Evolutionary conservation across 192 early-diverging fungal species (phyloP).

Genomic region (Coemansia sp.): DNA sequence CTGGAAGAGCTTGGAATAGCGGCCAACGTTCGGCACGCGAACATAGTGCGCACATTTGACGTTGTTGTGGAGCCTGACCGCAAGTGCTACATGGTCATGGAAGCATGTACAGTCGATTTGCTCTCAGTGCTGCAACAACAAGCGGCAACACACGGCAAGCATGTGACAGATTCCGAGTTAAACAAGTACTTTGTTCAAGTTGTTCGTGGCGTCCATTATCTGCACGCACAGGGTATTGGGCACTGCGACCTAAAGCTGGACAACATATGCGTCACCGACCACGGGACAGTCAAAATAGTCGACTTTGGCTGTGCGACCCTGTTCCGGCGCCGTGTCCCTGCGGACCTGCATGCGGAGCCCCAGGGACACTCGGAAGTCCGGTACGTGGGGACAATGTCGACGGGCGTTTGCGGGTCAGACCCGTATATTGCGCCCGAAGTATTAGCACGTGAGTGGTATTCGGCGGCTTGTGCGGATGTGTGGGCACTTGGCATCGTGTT

Average conservation of each 20-base stretch:
- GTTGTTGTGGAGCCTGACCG: constrained; percentile 60
- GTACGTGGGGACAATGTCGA: constrained; percentile 38
- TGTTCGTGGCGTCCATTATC: constrained; percentile 67
- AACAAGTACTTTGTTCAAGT: constrained; percentile 81
- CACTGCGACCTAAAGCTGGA: constrained; percentile 95
- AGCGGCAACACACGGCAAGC: constrained; percentile 47
- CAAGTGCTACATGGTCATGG: constrained; percentile 71
- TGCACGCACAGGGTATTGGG: constrained; percentile 73
- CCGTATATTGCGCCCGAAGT: constrained; percentile 95
- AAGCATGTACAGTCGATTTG: constrained; percentile 82
- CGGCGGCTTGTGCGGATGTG: constrained; percentile 75
- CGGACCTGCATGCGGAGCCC: not conserved
- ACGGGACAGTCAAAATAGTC: constrained; percentile 71
- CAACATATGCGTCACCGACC: constrained; percentile 74
- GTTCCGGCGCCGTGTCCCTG: constrained; percentile 27
- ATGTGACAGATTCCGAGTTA: constrained; percentile 35
- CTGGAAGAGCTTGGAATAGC: constrained; percentile 46
- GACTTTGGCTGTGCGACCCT: constrained; percentile 74
- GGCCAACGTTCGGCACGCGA: constrained; percentile 59
- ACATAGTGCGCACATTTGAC: constrained; percentile 67
- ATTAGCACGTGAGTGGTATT: constrained; percentile 59
- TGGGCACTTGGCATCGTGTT: constrained; percentile 89
- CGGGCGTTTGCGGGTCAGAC: constrained; percentile 82
- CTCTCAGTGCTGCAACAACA: constrained; percentile 64
- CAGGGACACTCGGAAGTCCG: not conserved